Conservation (phyloP, 331 rosid genomes). For the Quercus tomentella region DNA sequence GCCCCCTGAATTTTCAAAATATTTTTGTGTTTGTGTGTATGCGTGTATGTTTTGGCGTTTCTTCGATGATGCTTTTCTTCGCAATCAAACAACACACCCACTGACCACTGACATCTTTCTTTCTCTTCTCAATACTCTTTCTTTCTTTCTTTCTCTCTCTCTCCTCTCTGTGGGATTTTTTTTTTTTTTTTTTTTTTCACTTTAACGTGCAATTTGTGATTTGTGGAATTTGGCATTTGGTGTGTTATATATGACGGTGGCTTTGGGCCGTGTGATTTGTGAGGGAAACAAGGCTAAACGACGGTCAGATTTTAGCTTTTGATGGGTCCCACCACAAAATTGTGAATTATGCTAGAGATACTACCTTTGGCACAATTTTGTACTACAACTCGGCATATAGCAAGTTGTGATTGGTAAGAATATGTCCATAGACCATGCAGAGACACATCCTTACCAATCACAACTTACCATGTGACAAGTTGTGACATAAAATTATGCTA, state of each 20-base stretch:
- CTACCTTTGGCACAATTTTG: rapidly evolving
- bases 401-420: rapidly evolving
- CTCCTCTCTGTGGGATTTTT: not conserved
- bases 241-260: not conserved
- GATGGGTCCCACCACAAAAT: not conserved
- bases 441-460: rapidly evolving
- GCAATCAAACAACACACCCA: constrained; percentile 37
- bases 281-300: not conserved
- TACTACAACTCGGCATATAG: rapidly evolving
- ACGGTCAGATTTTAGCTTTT: constrained; percentile 1
- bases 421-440: rapidly evolving
- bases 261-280: constrained; percentile 28
- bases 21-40: not conserved
- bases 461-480: rapidly evolving
- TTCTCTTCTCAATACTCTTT: not conserved
- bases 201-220: not conserved
- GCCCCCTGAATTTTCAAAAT: no score
- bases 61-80: constrained; percentile 65
- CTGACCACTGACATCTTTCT: not conserved
- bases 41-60: not conserved
- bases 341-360: not conserved
- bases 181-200: not conserved
- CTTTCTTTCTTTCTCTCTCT: not conserved
- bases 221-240: constrained; percentile 3
- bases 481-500: rapidly evolving